Evolutionary conservation across 1,139 yeast species (phyloP).

Genomic region (Meyerozyma guilliermondii): DNA sequence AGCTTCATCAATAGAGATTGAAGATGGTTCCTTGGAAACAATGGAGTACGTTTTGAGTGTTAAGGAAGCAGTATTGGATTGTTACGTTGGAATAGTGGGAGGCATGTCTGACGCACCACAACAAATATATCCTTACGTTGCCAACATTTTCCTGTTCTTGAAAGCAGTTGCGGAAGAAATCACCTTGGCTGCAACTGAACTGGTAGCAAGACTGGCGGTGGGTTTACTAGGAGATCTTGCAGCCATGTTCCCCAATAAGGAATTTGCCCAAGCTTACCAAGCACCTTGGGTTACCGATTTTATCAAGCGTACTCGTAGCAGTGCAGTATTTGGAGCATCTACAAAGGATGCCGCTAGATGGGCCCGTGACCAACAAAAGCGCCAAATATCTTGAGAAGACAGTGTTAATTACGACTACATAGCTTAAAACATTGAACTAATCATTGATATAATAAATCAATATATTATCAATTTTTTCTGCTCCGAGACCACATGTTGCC

Average conservation of each 20-base stretch:
- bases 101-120: conserved; percentile 74
- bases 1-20: conserved; percentile 50
- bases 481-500: neutral
- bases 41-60: conserved; percentile 69
- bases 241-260: conserved; percentile 75
- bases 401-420: neutral
- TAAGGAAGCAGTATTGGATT: conserved; percentile 85
- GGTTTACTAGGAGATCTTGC: conserved; percentile 93
- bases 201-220: conserved; percentile 70
- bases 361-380: conserved; percentile 88
- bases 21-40: conserved; percentile 64
- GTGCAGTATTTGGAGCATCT: conserved; percentile 52
- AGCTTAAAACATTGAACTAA: neutral
- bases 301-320: conserved; percentile 68
- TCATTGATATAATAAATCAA: too few species aligned
- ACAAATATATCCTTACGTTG: conserved; percentile 58
- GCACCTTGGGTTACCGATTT: conserved; percentile 78
- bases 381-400: conserved; percentile 26
- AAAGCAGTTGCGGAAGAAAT: conserved; percentile 56
- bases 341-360: conserved; percentile 91
- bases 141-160: conserved; percentile 67
- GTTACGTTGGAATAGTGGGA: conserved; percentile 91
- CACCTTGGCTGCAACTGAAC: conserved; percentile 54
- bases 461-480: too few species aligned
- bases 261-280: conserved; percentile 57